Base-by-base conservation (phyloP, 1,139 yeast species). In the Casaregolazyma lundiana region DNA sequence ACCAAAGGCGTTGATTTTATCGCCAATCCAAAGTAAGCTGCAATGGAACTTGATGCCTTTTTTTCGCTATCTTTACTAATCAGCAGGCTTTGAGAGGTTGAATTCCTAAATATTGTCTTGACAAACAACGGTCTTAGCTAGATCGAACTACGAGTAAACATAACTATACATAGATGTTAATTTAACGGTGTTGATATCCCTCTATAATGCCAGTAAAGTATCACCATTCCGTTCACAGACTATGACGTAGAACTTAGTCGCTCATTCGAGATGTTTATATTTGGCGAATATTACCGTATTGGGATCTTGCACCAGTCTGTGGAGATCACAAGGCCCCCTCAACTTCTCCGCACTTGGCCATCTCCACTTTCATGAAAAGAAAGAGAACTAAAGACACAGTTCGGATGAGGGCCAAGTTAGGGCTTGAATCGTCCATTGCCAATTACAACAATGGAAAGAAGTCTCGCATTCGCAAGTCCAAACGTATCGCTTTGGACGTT, bases 1-100 rank as follows among this genome's bases (percentile, higher is more conserved):
- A 79, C 73, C 60, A 85, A 85, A 79, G 95, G 95, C 70, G 73
- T 76, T 57, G 73, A 75, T 54, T 82, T 82, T 51, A 67, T 67
- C 46, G 19, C 45, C 21, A 35, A n/a, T 13, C 35, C 37, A 40
- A 40, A 40, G 32, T 26, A 26, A 26, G 32, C 32, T 26, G 32
- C 32, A 5, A 5, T 15, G 32, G 13, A n/a, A n/a, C n/a, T n/a
- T n/a, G n/a, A 11, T 9, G 32, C 32, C 32, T 5, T 26, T 26
- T 4, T 26, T 26, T 13, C 32, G 13, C 7, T 26, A 4, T 24
- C 29, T 3, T 26, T 26, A 26, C 32, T 26, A 26, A 26, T 26
- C 13, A 15, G 32, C 32, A 26, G 32, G 15, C 32, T 26, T 6
- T 26, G 11, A 26, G 13, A 26, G 32, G 11, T 24, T 24, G 29